A percentile compares a stretch with the other conserved stretches of the same genome.
Conservation (phyloP, 2,329 filamentous ascomycete species). For the Phyllosticta capitalensis region DNA sequence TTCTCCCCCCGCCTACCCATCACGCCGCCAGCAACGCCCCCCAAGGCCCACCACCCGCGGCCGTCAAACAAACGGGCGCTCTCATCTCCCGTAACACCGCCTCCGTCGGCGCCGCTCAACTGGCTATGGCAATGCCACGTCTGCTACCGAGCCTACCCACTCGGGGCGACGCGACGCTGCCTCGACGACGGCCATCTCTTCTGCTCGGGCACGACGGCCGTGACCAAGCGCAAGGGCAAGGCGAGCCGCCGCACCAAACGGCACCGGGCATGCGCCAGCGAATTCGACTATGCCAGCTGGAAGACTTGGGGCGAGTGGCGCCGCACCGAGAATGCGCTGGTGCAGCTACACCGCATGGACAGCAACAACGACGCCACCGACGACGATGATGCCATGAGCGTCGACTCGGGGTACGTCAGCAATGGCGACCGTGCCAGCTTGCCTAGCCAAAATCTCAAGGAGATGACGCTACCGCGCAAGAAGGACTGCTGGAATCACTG, state of each 20-base stretch:
- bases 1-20: constrained; percentile 28
- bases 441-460: background rate
- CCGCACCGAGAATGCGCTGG: constrained; percentile 17
- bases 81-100: constrained; percentile 12
- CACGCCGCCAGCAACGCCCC: constrained; percentile 11
- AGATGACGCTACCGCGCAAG: constrained; percentile 9
- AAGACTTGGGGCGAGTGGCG: constrained; percentile 38
- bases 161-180: constrained; percentile 43
- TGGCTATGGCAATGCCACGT: constrained; percentile 48
- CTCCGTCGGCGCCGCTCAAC: constrained; percentile 25
- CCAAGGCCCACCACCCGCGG: background rate
- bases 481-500: constrained; percentile 36
- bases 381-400: background rate
- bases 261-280: constrained; percentile 34
- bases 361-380: constrained; percentile 11
- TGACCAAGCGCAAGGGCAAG: constrained; percentile 26
- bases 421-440: background rate
- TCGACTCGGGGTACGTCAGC: constrained; percentile 3
- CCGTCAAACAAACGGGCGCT: constrained; percentile 11
- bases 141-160: constrained; percentile 38
- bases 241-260: background rate
- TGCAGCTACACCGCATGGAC: background rate
- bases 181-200: constrained; percentile 46
- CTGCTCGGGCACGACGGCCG: constrained; percentile 38
- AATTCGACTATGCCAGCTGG: constrained; percentile 47